phyloP scores from a whole-genome alignment of 192 early-diverging fungal species.

The Polychytrium aggregatum region DNA sequence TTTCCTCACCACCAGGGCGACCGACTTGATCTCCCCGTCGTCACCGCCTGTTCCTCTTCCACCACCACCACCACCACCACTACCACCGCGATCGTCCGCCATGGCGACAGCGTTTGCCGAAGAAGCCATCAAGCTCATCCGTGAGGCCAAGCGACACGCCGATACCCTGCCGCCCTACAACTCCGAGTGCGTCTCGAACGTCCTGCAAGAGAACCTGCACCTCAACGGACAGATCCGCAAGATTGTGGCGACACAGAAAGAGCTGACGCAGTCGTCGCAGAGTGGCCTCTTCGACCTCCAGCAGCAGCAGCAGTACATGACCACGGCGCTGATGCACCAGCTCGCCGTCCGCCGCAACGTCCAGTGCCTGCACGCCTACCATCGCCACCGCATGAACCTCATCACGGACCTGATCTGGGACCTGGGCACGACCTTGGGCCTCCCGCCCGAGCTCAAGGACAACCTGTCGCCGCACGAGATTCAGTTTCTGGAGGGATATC shows the following conservation, averaged over 20 bases:
- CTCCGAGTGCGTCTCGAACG: slow-evolving; percentile 65
- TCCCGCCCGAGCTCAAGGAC: slow-evolving; percentile 24
- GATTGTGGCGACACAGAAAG: background rate
- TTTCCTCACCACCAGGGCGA: too few relatives aligned
- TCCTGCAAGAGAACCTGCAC: slow-evolving; percentile 62
- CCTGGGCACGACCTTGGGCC: slow-evolving; percentile 23
- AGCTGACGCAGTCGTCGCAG: slow-evolving; percentile 2
- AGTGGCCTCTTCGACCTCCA: slow-evolving; percentile 10
- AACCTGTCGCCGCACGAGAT: slow-evolving; percentile 43
- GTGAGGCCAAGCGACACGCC: slow-evolving; percentile 65
- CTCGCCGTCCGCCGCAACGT: slow-evolving; percentile 65
- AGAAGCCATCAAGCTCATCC: slow-evolving; percentile 63
- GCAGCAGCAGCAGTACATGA: slow-evolving; percentile 19
- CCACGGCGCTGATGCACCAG: slow-evolving; percentile 47
- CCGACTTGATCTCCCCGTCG: too few relatives aligned
- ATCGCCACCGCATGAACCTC: slow-evolving; percentile 54
- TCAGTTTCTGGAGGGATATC: slow-evolving; percentile 53
- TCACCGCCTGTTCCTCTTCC: too few relatives aligned
- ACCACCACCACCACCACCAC: too few relatives aligned
- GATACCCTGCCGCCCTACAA: slow-evolving; percentile 69
- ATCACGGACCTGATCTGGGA: slow-evolving; percentile 59
- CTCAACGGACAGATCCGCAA: slow-evolving; percentile 2
- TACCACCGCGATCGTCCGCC: too few relatives aligned
- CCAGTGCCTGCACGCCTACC: slow-evolving; percentile 81
- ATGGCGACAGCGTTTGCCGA: too few relatives aligned